Percentiles rank a stretch among this genome's conserved stretches.
Evolutionary conservation across 805 yeast genomes (phyloP).

Genomic region (Kluyveromyces nonfermentans): DNA sequence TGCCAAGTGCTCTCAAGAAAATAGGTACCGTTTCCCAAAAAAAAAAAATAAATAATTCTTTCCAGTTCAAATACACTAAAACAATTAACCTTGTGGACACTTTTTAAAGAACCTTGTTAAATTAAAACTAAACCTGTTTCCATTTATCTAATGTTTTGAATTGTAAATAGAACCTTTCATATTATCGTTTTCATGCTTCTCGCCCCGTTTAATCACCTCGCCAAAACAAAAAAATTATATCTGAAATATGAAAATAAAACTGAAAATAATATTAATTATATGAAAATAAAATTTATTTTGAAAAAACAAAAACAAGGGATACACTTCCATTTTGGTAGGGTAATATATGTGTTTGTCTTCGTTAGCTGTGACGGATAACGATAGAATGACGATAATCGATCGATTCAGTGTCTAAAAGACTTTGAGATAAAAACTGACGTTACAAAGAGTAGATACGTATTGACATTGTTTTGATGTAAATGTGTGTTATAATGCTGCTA

Average conservation of each 20-base stretch:
- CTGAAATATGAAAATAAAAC: too few relatives aligned
- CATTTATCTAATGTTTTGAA: background rate
- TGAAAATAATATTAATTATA: too few relatives aligned
- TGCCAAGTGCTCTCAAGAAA: background rate
- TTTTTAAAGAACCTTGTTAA: background rate
- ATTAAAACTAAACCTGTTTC: too few relatives aligned
- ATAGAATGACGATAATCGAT: background rate
- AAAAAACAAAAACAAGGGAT: background rate
- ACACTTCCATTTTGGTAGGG: background rate
- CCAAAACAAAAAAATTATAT: background rate
- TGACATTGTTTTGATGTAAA: too few relatives aligned
- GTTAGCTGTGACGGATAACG: background rate
- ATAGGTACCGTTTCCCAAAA: background rate
- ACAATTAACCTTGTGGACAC: background rate
- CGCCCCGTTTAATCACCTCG: background rate
- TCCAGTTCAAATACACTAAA: background rate
- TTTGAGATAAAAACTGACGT: too few relatives aligned
- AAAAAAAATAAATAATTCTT: too few relatives aligned
- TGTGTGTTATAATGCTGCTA: constrained; percentile 1
- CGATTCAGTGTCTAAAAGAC: too few relatives aligned
- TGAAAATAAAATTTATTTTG: background rate
- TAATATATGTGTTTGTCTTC: background rate
- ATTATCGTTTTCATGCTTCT: background rate
- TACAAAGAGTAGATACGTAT: too few relatives aligned
- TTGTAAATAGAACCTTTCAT: background rate